Evolutionary conservation across 805 yeast genomes (phyloP), one percentile per base, ranked within the genome.

Genomic region (Lachancea meyersii): DNA sequence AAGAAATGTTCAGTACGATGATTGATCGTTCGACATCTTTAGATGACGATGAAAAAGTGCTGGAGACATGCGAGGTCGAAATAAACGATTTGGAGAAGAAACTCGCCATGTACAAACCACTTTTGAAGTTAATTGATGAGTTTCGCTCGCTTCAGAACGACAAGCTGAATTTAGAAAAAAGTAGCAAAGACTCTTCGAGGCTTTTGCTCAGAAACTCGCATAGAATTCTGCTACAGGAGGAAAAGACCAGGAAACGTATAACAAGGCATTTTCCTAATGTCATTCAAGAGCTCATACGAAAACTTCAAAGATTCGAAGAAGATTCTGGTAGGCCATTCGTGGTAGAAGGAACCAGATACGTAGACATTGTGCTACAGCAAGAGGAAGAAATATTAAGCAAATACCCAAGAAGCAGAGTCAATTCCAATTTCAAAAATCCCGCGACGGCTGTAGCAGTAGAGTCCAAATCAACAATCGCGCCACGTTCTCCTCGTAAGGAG

Each of bases 151-250:
- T 88, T 20, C 60, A 79, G 31, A 62, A 68, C 11, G 94, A 86
- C 49, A 83, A 82, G 47, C 49, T 59, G 1, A 75, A 75, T 36
- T 70, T 93, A 30, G 81, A 73, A 28, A 82, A 78, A 47, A 78
- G 93, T 3, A 74, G 83, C 1, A 81, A 78, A 53, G 93, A 91
- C 58, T 80, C 97, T 0, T 79, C 91, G 0, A 72, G 97, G 48
- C 69, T 89, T 33, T 61, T 83, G 35, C 77, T 82, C 48, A 77
- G 85, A 54, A 80, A 83, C 52, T 82, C 88, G 1, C 89, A 91
- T 49, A 81, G 80, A 47, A 81, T 89, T 19, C 66, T 91, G 45
- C 69, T 84, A 44, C 75, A 82, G 44, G 98, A 91, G 58, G 96
- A 88, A 57, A 81, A 73, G 54, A 68, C 79, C 31, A 68, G 97